Conservation (phyloP, 1,139 yeast species). For the Blastobotrys capitulatus region DNA sequence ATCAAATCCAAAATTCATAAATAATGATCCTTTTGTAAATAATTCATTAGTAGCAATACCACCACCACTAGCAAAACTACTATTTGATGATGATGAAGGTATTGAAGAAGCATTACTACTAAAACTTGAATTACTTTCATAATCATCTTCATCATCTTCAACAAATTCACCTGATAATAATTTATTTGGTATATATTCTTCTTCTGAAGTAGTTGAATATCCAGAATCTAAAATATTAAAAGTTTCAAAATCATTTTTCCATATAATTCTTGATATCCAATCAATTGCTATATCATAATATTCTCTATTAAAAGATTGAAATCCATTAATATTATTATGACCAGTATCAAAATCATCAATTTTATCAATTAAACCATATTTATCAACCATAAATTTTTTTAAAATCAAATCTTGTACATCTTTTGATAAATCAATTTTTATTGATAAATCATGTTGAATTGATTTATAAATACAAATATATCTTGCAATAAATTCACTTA, state of each 20-base stretch:
- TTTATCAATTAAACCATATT: background rate
- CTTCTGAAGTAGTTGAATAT: no score
- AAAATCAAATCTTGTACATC: background rate
- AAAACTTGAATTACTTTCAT: no score
- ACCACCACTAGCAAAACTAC: no score
- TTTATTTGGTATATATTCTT: no score
- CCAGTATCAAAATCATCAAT: background rate
- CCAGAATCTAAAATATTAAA: background rate
- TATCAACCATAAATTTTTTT: background rate
- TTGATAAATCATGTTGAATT: background rate
- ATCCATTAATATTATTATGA: no score
- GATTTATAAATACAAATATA: conserved; percentile 1
- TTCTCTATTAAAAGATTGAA: background rate
- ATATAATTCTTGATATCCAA: conserved; percentile 3
- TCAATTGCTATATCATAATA: conserved; percentile 3
- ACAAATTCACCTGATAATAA: no score
- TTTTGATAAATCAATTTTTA: background rate
- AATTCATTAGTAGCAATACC: no score
- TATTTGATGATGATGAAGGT: no score
- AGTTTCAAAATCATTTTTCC: background rate
- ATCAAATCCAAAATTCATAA: background rate
- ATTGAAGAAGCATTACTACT: no score
- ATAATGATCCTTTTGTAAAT: background rate
- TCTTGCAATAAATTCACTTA: conserved; percentile 4
- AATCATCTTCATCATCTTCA: background rate